Conservation (phyloP, 2,329 filamentous ascomycete species). For the Beauveria sp. region DNA sequence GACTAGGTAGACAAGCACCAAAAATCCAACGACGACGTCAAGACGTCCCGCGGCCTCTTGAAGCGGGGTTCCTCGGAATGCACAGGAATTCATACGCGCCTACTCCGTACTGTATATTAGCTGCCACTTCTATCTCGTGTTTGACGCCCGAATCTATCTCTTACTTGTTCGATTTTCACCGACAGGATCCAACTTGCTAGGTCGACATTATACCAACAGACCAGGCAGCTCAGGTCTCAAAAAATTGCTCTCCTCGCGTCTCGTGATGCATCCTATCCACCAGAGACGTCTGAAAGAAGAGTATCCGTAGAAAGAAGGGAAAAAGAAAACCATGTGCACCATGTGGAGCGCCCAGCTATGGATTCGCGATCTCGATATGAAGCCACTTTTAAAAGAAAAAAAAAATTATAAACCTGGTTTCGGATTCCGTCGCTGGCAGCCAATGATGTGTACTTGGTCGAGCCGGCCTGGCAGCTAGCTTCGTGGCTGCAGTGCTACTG, state of each 20-base stretch:
- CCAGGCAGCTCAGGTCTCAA: background rate
- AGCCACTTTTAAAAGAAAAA: slow-evolving; percentile 4
- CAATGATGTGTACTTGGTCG: background rate
- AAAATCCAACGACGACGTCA: background rate
- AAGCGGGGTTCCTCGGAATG: slow-evolving; percentile 8
- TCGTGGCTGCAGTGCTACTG: background rate
- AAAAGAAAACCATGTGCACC: background rate
- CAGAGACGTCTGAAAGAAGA: background rate
- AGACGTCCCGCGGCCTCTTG: background rate
- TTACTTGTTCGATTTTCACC: background rate
- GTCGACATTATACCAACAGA: background rate
- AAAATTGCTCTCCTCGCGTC: background rate
- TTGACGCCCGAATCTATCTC: background rate
- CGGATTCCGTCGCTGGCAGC: background rate
- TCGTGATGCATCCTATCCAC: background rate
- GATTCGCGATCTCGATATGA: slow-evolving; percentile 9
- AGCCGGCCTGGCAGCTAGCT: background rate
- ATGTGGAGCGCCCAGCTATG: slow-evolving; percentile 6
- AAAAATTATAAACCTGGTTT: slow-evolving; percentile 6
- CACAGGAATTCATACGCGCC: slow-evolving; percentile 5
- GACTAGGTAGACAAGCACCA: background rate
- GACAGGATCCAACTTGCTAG: background rate
- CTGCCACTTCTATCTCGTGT: background rate
- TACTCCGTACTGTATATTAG: background rate
- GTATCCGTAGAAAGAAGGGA: background rate